These are phyloP conservation scores for Lentithecium fluviatile DNA, from an alignment of 495 filamentous ascomycete genomes.

Conservation along the genomic window DNA sequence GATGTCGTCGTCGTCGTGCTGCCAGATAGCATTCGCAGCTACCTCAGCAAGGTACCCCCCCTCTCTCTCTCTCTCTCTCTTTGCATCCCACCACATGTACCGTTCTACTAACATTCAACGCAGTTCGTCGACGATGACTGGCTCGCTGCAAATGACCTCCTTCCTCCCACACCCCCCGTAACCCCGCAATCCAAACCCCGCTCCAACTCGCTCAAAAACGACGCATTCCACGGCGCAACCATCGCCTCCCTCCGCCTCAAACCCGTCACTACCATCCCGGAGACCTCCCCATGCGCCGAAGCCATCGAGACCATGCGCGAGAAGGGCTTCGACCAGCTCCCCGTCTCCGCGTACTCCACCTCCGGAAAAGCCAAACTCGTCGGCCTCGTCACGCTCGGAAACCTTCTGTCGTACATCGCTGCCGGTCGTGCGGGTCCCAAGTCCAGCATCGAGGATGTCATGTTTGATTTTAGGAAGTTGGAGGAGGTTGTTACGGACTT, in stretches of 20 bases:
- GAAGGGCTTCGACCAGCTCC: constrained; percentile 93
- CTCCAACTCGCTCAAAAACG: constrained; percentile 40
- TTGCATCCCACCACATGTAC: background rate
- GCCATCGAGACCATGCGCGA: constrained; percentile 97
- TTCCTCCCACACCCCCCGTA: constrained; percentile 58
- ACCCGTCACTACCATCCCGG: constrained; percentile 79
- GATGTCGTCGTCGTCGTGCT: constrained; percentile 87
- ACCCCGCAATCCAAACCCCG: constrained; percentile 35
- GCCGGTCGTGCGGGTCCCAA: constrained; percentile 70
- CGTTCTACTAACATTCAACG: constrained; percentile 10
- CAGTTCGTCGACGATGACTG: constrained; percentile 96
- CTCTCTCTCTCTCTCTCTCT: too few relatives aligned
- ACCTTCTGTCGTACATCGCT: constrained; percentile 86
- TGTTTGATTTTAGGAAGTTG: constrained; percentile 90
- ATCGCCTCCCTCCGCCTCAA: constrained; percentile 81
- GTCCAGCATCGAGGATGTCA: constrained; percentile 78
- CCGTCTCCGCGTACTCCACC: constrained; percentile 69
- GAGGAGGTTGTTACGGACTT: constrained; percentile 86
- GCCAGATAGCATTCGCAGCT: constrained; percentile 94
- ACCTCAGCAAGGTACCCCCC: constrained; percentile 76
- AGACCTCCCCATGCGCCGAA: constrained; percentile 66
- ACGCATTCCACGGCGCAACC: constrained; percentile 69
- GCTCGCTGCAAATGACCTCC: constrained; percentile 90
- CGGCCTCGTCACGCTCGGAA: constrained; percentile 89
- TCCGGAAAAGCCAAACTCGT: constrained; percentile 59